Percentiles rank a stretch among this genome's conserved stretches.
These are phyloP conservation scores for Astragalus glycyphyllos DNA, from an alignment of 306 rosid species.

Conservation along the genomic window DNA sequence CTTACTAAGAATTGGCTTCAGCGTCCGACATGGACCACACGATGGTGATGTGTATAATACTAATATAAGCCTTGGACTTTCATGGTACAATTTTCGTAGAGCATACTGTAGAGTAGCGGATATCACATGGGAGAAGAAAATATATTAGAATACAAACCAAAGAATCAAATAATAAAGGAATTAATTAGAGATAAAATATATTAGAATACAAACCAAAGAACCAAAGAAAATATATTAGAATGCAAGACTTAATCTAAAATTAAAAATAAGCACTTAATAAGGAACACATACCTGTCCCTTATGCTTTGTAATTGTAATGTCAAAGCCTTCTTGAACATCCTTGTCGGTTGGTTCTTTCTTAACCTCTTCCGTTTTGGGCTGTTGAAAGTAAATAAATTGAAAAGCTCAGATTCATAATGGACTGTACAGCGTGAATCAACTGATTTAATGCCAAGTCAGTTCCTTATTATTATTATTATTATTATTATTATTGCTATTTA, in stretches of 20 bases:
- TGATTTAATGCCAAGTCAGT: conserved; percentile 1
- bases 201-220: no score
- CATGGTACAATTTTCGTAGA: conserved; percentile 93
- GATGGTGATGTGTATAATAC: conserved; percentile 88
- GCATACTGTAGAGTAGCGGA: conserved; percentile 68
- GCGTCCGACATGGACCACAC: conserved; percentile 94
- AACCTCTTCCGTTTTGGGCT: conserved; percentile 88
- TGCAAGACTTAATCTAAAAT: conserved; percentile 29
- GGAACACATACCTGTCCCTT: conserved; percentile 72
- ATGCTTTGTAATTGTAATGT: conserved; percentile 85
- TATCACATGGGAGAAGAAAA: conserved; percentile 9
- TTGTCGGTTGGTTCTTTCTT: conserved; percentile 82
- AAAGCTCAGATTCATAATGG: conserved; percentile 35
- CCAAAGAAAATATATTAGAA: no score
- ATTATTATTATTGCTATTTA: background rate
- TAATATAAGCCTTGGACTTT: conserved; percentile 91
- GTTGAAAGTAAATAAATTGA: conserved; percentile 48
- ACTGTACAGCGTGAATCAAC: conserved; percentile 24
- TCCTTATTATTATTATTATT: background rate
- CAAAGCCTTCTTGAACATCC: conserved; percentile 88
- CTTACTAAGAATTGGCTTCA: conserved; percentile 95
- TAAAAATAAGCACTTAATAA: conserved; percentile 26
- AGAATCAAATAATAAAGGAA: conserved; percentile 27
- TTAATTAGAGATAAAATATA: conserved; percentile 5
- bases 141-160: conserved; percentile 26